A percentile compares a stretch with the other conserved stretches of the same genome.
These are phyloP conservation scores for Leccinum broughii DNA, from an alignment of 768 basidiomycete genomes.

Conservation along the genomic window DNA sequence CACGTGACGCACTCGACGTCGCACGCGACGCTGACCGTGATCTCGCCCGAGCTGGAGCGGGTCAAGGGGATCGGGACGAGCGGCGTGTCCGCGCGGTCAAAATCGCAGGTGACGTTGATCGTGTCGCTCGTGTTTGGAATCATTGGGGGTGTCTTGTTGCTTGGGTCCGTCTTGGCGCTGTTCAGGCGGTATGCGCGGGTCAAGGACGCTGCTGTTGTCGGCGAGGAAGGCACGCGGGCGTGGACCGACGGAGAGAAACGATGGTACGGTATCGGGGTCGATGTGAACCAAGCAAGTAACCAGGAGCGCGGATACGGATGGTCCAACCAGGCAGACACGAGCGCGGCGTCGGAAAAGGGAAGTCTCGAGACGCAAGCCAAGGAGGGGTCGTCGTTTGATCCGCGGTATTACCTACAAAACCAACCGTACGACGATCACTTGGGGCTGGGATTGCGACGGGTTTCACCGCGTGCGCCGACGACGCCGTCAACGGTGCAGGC, in stretches of 20 bases:
- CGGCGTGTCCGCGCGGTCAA: slow-evolving; percentile 45
- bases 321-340: slow-evolving; percentile 31
- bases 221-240: slow-evolving; percentile 56
- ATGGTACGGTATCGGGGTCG: slow-evolving; percentile 61
- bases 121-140: slow-evolving; percentile 62
- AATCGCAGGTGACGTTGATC: slow-evolving; percentile 53
- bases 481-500: slow-evolving; percentile 35
- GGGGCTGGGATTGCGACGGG: slow-evolving; percentile 51
- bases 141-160: slow-evolving; percentile 55
- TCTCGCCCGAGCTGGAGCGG: slow-evolving; percentile 40
- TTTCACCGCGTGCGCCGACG: slow-evolving; percentile 47
- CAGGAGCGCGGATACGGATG: slow-evolving; percentile 32
- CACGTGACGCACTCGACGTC: slow-evolving; percentile 67
- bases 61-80: slow-evolving; percentile 35
- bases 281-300: slow-evolving; percentile 14
- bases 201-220: slow-evolving; percentile 58
- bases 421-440: slow-evolving; percentile 24
- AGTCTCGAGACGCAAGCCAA: slow-evolving; percentile 31
- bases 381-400: slow-evolving; percentile 17
- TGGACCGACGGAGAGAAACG: slow-evolving; percentile 66
- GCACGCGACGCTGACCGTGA: slow-evolving; percentile 57
- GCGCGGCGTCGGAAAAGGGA: slow-evolving; percentile 31
- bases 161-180: slow-evolving; percentile 55
- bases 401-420: slow-evolving; percentile 19
- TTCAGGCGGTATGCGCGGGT: slow-evolving; percentile 57